Conservation (phyloP, 768 basidiomycete species). For the Baorangia bicolor region DNA sequence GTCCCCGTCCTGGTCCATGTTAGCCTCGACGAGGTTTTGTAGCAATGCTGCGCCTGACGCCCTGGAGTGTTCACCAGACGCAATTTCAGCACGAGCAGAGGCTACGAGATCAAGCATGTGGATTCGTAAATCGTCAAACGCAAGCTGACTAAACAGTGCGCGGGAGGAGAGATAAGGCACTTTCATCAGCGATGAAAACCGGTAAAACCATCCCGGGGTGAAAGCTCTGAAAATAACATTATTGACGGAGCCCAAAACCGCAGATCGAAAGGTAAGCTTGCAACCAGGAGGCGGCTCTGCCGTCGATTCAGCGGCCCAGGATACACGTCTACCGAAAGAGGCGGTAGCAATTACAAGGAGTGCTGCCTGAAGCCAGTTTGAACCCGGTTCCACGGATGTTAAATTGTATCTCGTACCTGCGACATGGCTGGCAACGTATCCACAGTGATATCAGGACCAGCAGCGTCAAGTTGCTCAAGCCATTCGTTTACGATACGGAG, state of each 20-base stretch:
- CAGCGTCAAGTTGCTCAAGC: slow-evolving; percentile 38
- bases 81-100: slow-evolving; percentile 37
- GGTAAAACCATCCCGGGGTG: slow-evolving; percentile 36
- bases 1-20: slow-evolving; percentile 37
- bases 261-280: slow-evolving; percentile 38
- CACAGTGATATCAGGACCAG: slow-evolving; percentile 19
- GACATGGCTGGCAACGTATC: slow-evolving; percentile 11
- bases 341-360: slow-evolving; percentile 43
- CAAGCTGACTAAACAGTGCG: slow-evolving; percentile 27
- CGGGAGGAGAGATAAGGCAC: slow-evolving; percentile 39
- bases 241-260: slow-evolving; percentile 21
- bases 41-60: slow-evolving; percentile 38
- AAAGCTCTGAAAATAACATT: slow-evolving; percentile 32
- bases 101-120: slow-evolving; percentile 45
- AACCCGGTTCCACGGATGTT: neutral
- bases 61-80: slow-evolving; percentile 24
- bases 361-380: slow-evolving; percentile 24
- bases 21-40: slow-evolving; percentile 47
- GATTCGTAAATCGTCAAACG: slow-evolving; percentile 37
- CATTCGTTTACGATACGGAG: slow-evolving; percentile 41
- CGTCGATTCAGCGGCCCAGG: slow-evolving; percentile 33
- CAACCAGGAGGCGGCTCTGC: slow-evolving; percentile 29
- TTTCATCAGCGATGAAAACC: slow-evolving; percentile 18
- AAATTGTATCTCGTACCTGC: slow-evolving; percentile 9
- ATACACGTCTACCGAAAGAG: slow-evolving; percentile 39